A percentile compares a stretch with the other conserved stretches of the same genome.
These are phyloP conservation scores for Pseudodiploospora longispora DNA, from an alignment of 2,329 filamentous ascomycete species.

Conservation along the genomic window DNA sequence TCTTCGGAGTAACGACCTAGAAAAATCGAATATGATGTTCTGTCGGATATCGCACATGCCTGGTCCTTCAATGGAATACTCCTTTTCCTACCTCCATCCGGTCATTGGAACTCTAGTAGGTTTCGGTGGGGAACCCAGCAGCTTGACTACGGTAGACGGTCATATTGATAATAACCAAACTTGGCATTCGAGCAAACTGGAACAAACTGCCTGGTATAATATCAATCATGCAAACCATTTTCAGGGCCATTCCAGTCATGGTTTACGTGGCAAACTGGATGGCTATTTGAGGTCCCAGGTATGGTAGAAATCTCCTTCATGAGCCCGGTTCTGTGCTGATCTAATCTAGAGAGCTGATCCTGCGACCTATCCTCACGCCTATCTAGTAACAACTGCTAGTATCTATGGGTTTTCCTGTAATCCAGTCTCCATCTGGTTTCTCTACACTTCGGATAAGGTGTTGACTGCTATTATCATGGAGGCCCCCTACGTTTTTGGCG, in stretches of 20 bases:
- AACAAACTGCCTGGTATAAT: constrained; percentile 43
- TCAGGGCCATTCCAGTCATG: constrained; percentile 42
- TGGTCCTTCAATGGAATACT: constrained; percentile 58
- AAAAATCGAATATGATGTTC: background rate
- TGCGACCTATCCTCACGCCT: constrained; percentile 55
- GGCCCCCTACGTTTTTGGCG: constrained; percentile 70
- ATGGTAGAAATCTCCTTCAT: constrained; percentile 10
- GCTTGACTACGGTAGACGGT: constrained; percentile 43
- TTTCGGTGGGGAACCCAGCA: constrained; percentile 47
- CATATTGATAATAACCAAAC: constrained; percentile 7
- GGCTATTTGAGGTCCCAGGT: constrained; percentile 51
- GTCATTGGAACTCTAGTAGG: constrained; percentile 59
- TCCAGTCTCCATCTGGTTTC: constrained; percentile 71
- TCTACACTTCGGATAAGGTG: constrained; percentile 52
- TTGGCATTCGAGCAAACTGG: constrained; percentile 22
- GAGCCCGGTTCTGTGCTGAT: constrained; percentile 7
- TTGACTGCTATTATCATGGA: constrained; percentile 62
- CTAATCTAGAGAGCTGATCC: constrained; percentile 46
- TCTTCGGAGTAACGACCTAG: background rate
- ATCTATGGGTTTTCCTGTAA: constrained; percentile 68
- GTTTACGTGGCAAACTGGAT: constrained; percentile 56
- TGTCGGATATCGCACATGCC: constrained; percentile 57
- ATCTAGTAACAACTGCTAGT: constrained; percentile 61
- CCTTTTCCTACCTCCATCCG: constrained; percentile 64
- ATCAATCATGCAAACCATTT: constrained; percentile 56